Evolutionary conservation across 345 rosid genomes (phyloP).

Genomic region (Eucalyptus regnans): DNA sequence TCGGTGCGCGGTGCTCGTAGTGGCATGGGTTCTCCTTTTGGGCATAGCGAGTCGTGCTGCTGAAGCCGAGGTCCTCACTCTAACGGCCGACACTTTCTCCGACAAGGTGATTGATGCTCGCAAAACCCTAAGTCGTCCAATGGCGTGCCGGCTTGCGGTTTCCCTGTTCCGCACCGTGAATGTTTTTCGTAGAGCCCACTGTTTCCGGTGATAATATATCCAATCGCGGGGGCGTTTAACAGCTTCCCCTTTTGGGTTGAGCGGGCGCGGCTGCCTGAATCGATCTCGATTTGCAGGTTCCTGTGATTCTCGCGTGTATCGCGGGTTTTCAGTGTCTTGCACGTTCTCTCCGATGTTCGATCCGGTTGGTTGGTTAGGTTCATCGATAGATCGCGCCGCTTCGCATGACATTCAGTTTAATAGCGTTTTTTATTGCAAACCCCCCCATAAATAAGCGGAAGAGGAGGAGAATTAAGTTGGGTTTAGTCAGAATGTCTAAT

Average conservation of each 20-base stretch:
- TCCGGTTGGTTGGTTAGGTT: neutral
- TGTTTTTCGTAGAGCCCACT: neutral
- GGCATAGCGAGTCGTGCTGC: conserved; percentile 1
- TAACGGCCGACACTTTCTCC: conserved; percentile 81
- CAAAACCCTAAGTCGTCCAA: neutral
- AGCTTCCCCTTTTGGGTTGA: neutral
- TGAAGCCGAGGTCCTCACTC: conserved; percentile 69
- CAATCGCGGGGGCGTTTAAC: neutral
- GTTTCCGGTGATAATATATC: neutral
- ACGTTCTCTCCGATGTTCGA: neutral
- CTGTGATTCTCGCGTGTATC: neutral
- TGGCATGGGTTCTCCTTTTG: conserved; percentile 11
- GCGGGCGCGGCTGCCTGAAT: neutral
- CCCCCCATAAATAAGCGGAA: neutral
- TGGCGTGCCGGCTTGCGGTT: neutral
- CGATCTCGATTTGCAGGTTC: neutral
- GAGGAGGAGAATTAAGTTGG: neutral
- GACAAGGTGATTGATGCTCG: conserved; percentile 62
- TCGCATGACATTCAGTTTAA: neutral
- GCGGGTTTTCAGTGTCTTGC: neutral
- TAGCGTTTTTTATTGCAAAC: neutral
- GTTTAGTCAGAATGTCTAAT: neutral
- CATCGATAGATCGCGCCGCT: neutral
- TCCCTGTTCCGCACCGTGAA: neutral
- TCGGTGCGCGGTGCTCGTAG: neutral